Base-by-base conservation (phyloP, 768 basidiomycete species). In the Clathrus columnatus region DNA sequence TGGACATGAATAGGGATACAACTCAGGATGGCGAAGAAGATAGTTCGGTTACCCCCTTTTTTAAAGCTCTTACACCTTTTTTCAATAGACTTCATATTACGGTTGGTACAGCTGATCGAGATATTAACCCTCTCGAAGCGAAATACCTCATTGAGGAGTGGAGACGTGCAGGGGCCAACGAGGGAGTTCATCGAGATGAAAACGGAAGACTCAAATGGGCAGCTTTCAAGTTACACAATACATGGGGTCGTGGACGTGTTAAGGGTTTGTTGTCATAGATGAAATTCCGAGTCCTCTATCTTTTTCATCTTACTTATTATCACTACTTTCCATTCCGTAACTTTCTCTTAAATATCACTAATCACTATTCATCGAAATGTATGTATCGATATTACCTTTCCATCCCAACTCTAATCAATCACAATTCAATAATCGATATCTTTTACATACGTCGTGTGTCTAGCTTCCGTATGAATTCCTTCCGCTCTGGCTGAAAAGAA, bases 41-140 rank as follows among this genome's bases (percentile, higher is more conserved):
- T 1, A 67, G 69, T 24, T 69, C 72, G 54, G 70, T 70, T 24
- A 78, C 73, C 4, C 62, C 44, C 49, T 83, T 90, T 48, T 57
- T 84, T 6, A 66, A 69, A 14, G 52, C 60, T 32, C 61, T 91
- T 16, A 71, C 77, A 5, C 73, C 77, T 11, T 60, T 85, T 10
- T 72, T 71, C 53, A 62, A 69, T 5, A 58, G 78, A 56, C 67
- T 94, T 62, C 96, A 98, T 65, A 78, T 98, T 54, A 98, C 96
- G 0, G 83, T 97, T 5, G 96, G 90, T 7, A 94, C 90, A 16
- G 62, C 64, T 48, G 64, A 75, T 42, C 65, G 66, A 10, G 69
- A 70, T 7, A 72, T 93, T 2, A 56, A 63, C 0, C 74, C 90
- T 2, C 78, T 87, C 21, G 91, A 94, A 69, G 90, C 83, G 16